These are phyloP conservation scores for Phylloboletellus chloephorus DNA, from an alignment of 1,284 basidiomycete genomes.

Conservation along the genomic window DNA sequence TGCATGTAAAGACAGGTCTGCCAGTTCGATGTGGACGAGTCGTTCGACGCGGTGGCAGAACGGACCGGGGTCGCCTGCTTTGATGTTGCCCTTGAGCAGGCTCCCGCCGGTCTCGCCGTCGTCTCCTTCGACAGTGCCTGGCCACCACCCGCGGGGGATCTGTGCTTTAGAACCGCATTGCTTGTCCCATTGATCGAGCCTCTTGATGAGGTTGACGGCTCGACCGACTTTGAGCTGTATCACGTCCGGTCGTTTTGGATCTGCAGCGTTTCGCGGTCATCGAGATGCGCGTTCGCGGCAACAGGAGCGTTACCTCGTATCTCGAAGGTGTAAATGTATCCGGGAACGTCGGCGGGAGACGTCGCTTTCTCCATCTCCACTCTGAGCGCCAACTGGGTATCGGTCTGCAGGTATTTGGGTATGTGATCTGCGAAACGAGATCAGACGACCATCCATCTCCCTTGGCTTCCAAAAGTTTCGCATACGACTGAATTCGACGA, in stretches of 20 bases:
- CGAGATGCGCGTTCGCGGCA: not conserved
- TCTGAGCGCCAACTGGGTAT: constrained; percentile 59
- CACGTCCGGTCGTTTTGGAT: constrained; percentile 29
- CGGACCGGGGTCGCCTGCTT: constrained; percentile 48
- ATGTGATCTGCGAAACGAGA: constrained; percentile 53
- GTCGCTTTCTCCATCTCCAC: constrained; percentile 67
- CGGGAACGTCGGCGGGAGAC: constrained; percentile 53
- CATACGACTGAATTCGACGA: constrained; percentile 53
- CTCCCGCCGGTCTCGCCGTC: constrained; percentile 20
- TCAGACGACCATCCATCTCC: constrained; percentile 12
- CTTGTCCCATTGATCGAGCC: constrained; percentile 69
- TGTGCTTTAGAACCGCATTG: constrained; percentile 53
- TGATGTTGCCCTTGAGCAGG: constrained; percentile 43
- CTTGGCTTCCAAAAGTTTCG: constrained; percentile 1
- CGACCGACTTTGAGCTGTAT: constrained; percentile 51
- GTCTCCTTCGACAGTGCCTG: constrained; percentile 34
- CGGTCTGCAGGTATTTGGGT: constrained; percentile 54
- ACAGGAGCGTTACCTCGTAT: constrained; percentile 49
- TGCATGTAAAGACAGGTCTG: constrained; percentile 55
- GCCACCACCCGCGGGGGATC: constrained; percentile 50
- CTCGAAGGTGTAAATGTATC: constrained; percentile 77
- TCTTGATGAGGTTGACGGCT: constrained; percentile 41
- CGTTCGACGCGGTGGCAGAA: constrained; percentile 51
- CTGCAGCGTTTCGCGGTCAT: constrained; percentile 5
- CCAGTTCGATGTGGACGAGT: constrained; percentile 70